Conservation (phyloP, 2,329 filamentous ascomycete genomes). For the Ascochyta viciae-villosae region DNA sequence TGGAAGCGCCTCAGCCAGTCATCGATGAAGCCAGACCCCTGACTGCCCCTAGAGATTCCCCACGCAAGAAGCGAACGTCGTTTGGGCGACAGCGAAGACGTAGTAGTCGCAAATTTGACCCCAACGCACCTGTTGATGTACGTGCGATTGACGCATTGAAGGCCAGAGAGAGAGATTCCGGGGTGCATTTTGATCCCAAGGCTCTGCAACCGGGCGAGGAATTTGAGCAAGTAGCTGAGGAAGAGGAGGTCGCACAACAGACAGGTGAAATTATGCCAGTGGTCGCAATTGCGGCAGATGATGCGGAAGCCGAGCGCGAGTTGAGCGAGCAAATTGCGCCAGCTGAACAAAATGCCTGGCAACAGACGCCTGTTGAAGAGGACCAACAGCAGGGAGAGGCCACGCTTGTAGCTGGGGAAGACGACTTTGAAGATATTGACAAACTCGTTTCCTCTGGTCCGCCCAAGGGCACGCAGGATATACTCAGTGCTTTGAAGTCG, state of each 20-base stretch:
- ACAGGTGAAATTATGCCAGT: constrained; percentile 9
- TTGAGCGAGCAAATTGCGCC: not conserved
- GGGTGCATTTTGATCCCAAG: constrained; percentile 18
- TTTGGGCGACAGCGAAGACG: constrained; percentile 36
- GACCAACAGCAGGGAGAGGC: constrained; percentile 11
- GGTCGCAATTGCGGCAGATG: constrained; percentile 6
- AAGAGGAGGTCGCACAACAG: constrained; percentile 1
- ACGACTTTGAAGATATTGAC: constrained; percentile 14
- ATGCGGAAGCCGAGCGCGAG: not conserved
- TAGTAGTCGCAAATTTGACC: constrained; percentile 42
- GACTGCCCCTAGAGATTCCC: constrained; percentile 20
- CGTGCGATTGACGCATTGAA: constrained; percentile 30
- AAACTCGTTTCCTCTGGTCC: constrained; percentile 18
- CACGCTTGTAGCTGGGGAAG: constrained; percentile 18
- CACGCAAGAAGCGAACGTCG: constrained; percentile 36
- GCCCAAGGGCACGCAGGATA: constrained; percentile 30
- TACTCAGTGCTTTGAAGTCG: constrained; percentile 29
- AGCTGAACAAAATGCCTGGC: constrained; percentile 13
- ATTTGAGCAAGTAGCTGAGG: constrained; percentile 4
- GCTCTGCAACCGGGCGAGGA: constrained; percentile 14
- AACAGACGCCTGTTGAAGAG: constrained; percentile 12
- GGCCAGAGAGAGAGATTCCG: constrained; percentile 28
- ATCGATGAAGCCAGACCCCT: constrained; percentile 7
- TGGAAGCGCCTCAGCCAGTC: constrained; percentile 21
- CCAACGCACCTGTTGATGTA: constrained; percentile 32